These are phyloP conservation scores for Phytopythium boreale DNA, from an alignment of 352 stramenopile species.

Conservation along the genomic window DNA sequence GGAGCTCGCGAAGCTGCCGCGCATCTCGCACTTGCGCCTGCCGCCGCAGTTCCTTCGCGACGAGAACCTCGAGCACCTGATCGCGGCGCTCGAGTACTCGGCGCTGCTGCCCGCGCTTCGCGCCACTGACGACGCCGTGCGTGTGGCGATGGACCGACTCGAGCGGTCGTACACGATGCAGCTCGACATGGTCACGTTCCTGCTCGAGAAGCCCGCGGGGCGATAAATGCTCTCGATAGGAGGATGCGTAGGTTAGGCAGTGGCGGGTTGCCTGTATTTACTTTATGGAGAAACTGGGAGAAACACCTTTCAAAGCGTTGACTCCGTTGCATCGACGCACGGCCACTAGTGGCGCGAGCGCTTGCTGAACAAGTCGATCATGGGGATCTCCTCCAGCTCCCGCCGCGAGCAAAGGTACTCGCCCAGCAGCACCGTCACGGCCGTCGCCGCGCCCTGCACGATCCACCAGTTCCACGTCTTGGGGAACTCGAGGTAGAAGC, in stretches of 20 bases:
- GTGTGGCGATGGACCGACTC: conserved; percentile 62
- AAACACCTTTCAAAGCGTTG: neutral
- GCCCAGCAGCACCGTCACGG: conserved; percentile 77
- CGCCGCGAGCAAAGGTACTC: conserved; percentile 87
- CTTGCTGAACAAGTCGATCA: conserved; percentile 85
- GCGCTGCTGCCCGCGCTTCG: conserved; percentile 44
- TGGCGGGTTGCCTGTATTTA: conserved; percentile 2
- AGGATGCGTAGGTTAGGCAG: neutral
- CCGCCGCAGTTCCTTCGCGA: conserved; percentile 59
- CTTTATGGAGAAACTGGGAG: neutral
- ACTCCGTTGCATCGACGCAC: neutral
- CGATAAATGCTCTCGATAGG: neutral
- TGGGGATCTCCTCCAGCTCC: conserved; percentile 87
- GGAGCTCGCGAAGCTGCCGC: conserved; percentile 47
- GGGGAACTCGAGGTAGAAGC: conserved; percentile 85
- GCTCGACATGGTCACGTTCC: conserved; percentile 63
- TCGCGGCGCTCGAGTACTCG: conserved; percentile 56
- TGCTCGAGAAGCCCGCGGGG: conserved; percentile 30
- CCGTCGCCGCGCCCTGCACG: conserved; percentile 60
- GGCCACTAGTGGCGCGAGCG: conserved; percentile 40
- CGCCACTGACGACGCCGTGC: conserved; percentile 58
- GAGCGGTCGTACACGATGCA: conserved; percentile 68
- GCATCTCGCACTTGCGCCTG: conserved; percentile 60
- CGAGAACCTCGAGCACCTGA: conserved; percentile 73
- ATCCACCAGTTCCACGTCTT: conserved; percentile 89